Evolutionary conservation across 441 rosid genomes (phyloP), one percentile per base, ranked within the genome.

Genomic region (Raphanus hybrid): DNA sequence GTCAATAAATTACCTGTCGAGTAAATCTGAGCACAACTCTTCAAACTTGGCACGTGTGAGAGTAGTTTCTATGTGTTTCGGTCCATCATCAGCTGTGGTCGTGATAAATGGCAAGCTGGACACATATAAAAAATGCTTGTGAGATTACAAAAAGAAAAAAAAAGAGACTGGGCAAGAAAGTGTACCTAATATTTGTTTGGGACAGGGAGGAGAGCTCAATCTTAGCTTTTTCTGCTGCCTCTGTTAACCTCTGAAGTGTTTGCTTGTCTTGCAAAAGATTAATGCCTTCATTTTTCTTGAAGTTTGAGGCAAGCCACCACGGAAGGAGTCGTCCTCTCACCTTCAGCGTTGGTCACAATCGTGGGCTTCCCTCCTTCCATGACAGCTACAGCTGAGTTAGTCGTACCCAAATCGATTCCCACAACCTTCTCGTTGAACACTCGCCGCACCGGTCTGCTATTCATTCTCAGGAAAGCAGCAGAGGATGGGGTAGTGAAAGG

Each of bases 301-400:
- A 95, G 52, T 67, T 59, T 3, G 45, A 69, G 37, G 98, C 92
- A 43, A 95, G 98, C 98, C 98, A 2, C 98, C 10, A 93, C 97
- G 0, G 98, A 91, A 0, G 98, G 96, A 10, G 97, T 95, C 37
- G 98, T 95, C 59, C 99, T 85, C 78, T 95, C 98, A 20, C 99
- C 99, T 78, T 95, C 99, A 0, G 88, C 93, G 76, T 95, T 95
- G 1, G 98, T 91, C 18, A 95, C 97, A 50, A 95, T 95, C 15
- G 99, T 95, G 4, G 98, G 99, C 79, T 95, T 85, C 26, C 99
- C 98, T 67, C 98, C 99, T 76, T 95, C 98, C 97, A 93, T 93
- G 0, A 96, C 99, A 10, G 98, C 99, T 54, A 91, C 98, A 0
- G 96, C 96, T 8, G 99, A 81, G 64, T 81, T 81, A 4, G 83